Evolutionary conservation across 495 filamentous ascomycete species (phyloP), one percentile per base, ranked within the genome.

Genomic region (Hypoxylon fuscum): DNA sequence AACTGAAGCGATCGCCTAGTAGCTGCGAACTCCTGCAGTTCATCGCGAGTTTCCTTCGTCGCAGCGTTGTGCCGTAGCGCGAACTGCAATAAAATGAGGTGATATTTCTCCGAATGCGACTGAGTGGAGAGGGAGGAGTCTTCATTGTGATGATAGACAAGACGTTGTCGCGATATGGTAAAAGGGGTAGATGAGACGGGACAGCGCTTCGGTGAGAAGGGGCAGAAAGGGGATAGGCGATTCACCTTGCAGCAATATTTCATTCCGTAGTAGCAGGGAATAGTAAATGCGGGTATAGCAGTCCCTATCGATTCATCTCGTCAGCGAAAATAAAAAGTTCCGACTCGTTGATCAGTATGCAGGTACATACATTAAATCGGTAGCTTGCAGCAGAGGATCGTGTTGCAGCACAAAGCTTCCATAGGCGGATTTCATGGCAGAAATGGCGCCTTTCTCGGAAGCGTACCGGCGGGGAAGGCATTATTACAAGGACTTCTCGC

Each of bases 161-260:
- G 52, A 58, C 46, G 31, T 48, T 45, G 48, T 11, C 41, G 57
- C 49, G 55, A 61, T 43, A 44, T 29, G 62, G 38, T 4, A 59
- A 66, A 58, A 41, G 57, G 57, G 57, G 52, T 18, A 43, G 63
- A 48, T 49, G 52, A 55, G 50, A 56, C 49, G 42, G 41, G 18
- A 27, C 23, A 34, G 20, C 17, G 34, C 14, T 18, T 52, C 63
- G 57, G 63, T 27, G 40, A 43, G 49, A 43, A 49, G 46, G 41
- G 52, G 58, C 57, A 12, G 42, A 55, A 62, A 54, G 32, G 42
- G 57, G 43, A 53, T 49, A 62, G 57, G 57, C 15, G 57, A 58
- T 66, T 66, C 57, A 58, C 63, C 63, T 62, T 66, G 57, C 63
- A 66, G 63, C 45, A 47, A 51, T 52, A 45, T 38, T 55, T 49